Percentiles rank a stretch among this genome's conserved stretches.
These are phyloP conservation scores for Yamadazyma takamatsuzukensis DNA, from an alignment of 805 yeast genomes.

Conservation along the genomic window DNA sequence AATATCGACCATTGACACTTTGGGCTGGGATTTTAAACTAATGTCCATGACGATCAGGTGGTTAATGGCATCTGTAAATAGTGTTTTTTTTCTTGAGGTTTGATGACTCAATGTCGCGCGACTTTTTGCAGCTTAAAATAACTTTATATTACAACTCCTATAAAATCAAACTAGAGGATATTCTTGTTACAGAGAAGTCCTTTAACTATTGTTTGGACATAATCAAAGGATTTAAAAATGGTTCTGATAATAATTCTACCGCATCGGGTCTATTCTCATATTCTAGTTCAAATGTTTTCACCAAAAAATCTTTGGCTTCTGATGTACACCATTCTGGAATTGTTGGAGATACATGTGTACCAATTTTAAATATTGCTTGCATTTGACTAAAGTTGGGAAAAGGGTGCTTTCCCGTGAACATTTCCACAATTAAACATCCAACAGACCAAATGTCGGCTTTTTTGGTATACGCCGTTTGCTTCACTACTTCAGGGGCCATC, in stretches of 20 bases:
- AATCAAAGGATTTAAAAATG: conserved; percentile 52
- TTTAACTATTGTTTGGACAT: conserved; percentile 30
- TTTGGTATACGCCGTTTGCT: conserved; percentile 84
- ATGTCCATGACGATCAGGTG: conserved; percentile 37
- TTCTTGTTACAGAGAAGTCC: too few species aligned
- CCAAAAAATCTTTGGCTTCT: conserved; percentile 65
- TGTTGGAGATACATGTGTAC: conserved; percentile 77
- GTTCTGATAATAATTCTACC: conserved; percentile 58
- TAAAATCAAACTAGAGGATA: too few species aligned
- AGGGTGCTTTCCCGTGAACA: conserved; percentile 95
- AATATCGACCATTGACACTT: conserved; percentile 33
- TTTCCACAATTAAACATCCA: conserved; percentile 90
- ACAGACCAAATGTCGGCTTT: conserved; percentile 98
- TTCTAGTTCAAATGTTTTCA: conserved; percentile 69
- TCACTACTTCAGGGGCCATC: conserved; percentile 99
- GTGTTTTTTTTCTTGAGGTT: too few species aligned
- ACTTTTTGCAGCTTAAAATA: too few species aligned
- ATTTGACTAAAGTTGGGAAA: conserved; percentile 92
- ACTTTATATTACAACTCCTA: too few species aligned
- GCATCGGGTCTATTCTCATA: conserved; percentile 74
- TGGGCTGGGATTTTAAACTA: conserved; percentile 37
- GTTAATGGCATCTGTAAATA: too few species aligned
- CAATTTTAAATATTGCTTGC: conserved; percentile 96
- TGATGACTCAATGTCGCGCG: too few species aligned
- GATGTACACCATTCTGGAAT: conserved; percentile 71